phyloP scores from a whole-genome alignment of 768 basidiomycete genomes.

The Amanita phalloides region DNA sequence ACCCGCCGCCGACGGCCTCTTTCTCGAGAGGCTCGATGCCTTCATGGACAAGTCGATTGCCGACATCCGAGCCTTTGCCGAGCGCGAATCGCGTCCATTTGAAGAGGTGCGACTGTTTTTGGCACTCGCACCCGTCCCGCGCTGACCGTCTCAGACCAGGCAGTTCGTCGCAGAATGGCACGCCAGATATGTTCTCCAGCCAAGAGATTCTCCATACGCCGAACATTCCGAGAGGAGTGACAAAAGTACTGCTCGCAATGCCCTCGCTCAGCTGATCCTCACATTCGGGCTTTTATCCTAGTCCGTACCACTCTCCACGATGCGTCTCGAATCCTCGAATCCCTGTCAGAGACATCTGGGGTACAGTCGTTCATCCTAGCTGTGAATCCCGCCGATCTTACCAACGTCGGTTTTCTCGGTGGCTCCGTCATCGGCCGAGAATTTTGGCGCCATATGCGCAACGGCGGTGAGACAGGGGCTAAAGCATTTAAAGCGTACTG shows the following conservation, averaged over 20 bases:
- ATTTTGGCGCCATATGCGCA: conserved; percentile 53
- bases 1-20: conserved; percentile 38
- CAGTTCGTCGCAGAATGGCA: conserved; percentile 56
- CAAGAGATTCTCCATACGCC: conserved; percentile 9
- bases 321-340: conserved; percentile 43
- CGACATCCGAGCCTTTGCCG: conserved; percentile 51
- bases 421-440: conserved; percentile 51
- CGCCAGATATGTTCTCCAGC: conserved; percentile 41
- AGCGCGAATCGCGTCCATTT: conserved; percentile 44
- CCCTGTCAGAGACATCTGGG: conserved; percentile 35
- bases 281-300: conserved; percentile 16
- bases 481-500: conserved; percentile 42
- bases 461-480: conserved; percentile 48
- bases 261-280: conserved; percentile 4
- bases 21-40: conserved; percentile 51
- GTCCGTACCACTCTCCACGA: conserved; percentile 36
- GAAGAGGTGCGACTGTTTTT: conserved; percentile 39
- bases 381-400: conserved; percentile 37
- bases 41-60: conserved; percentile 48
- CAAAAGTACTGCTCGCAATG: conserved; percentile 6
- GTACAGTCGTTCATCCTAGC: conserved; percentile 55
- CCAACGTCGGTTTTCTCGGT: conserved; percentile 50
- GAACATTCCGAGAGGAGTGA: conserved; percentile 8
- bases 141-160: conserved; percentile 28
- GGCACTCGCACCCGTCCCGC: neutral